Conservation (phyloP, 805 yeast genomes). For the Candida qinlingensis region DNA sequence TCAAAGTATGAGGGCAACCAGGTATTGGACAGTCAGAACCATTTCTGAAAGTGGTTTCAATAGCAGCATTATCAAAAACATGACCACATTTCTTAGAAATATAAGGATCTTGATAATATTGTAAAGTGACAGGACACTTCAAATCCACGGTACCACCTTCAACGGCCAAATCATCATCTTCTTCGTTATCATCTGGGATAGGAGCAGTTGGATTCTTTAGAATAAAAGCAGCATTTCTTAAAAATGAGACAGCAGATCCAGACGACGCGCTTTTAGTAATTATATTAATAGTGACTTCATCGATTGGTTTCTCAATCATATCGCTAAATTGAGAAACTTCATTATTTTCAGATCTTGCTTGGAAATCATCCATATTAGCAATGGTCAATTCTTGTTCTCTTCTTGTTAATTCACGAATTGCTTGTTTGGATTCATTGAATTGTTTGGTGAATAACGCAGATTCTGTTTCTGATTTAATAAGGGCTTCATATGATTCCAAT, state of each 20-base stretch:
- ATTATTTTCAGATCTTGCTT: neutral
- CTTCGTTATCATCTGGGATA: constrained; percentile 55
- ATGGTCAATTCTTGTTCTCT: constrained; percentile 11
- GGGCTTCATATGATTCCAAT: constrained; percentile 14
- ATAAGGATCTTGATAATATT: constrained; percentile 48
- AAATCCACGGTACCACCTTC: constrained; percentile 69
- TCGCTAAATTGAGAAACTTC: neutral
- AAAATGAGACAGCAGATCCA: constrained; percentile 5
- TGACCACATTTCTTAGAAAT: constrained; percentile 55
- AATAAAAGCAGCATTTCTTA: constrained; percentile 43
- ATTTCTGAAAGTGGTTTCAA: constrained; percentile 30
- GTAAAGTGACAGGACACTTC: constrained; percentile 60
- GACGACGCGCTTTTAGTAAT: neutral
- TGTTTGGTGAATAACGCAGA: constrained; percentile 9
- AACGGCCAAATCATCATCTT: constrained; percentile 57
- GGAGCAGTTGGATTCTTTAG: constrained; percentile 57
- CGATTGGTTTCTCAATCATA: neutral
- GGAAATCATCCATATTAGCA: constrained; percentile 9
- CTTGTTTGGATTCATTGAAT: constrained; percentile 12
- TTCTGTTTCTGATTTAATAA: constrained; percentile 14
- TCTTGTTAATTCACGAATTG: constrained; percentile 1
- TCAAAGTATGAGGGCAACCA: constrained; percentile 36
- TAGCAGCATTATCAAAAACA: constrained; percentile 48
- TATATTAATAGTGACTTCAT: neutral
- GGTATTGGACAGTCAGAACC: constrained; percentile 48